Evolutionary conservation across 2,329 filamentous ascomycete species (phyloP), one percentile per base, ranked within the genome.

Genomic region (Ophiosphaerella herpotricha): DNA sequence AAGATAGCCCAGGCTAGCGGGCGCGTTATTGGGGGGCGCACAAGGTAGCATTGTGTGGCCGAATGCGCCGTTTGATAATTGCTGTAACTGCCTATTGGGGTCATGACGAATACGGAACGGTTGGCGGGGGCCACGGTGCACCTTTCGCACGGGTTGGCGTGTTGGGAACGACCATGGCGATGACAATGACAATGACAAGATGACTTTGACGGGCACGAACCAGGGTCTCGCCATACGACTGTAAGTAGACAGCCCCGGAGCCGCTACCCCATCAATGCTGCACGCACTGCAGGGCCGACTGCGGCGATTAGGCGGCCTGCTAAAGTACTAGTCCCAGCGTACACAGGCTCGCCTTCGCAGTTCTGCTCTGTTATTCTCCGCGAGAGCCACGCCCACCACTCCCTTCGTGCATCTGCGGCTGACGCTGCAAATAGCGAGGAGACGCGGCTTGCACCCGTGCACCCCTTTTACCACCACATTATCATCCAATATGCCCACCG

Each of bases 21-120:
- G 35, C 39, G 37, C 29, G 18, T 18, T 31, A 14, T 14, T 40
- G 43, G 18, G 26, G 29, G 36, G 26, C 24, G 16, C 12, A 16
- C 11, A 34, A 39, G 29, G 44, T 18, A 40, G n/a, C 37, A 40
- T 35, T 18, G 44, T 47, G 34, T 41, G 37, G 34, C 38, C 46
- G 39, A n/a, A 29, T 12, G 29, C 34, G 33, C 18, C 40, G 36
- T 31, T 40, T 39, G 24, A 21, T 23, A 29, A 14, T 23, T 39
- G 42, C 36, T 46, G 12, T 3, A 35, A 37, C 13, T 23, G 14
- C 18, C 23, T 31, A n/a, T 7, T 29, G 24, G 36, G 23, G 43
- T 23, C 38, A 43, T 34, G 43, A 39, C 43, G 34, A 51, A 51
- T 46, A 51, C 48, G 48, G 39, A 23, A 11, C 36, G 42, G 37